Evolutionary conservation across 139 green algal genomes (phyloP), one percentile per base, ranked within the genome.

Genomic region (Coelastrella sp.): DNA sequence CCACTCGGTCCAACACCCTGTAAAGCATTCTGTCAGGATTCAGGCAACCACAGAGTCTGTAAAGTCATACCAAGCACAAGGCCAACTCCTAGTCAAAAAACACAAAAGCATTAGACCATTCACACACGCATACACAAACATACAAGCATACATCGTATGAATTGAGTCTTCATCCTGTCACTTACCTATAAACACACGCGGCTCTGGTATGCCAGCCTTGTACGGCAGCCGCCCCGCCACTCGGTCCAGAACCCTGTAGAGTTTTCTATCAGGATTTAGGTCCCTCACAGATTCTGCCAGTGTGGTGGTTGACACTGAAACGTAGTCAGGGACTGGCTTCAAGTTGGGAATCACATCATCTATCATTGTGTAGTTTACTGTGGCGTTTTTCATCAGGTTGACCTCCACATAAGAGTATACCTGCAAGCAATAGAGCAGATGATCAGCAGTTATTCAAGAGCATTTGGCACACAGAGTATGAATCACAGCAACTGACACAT

Each of bases 341-440:
- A 85, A 58, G 58, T 19, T 58, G 58, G 58, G 79, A 20, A 85
- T 85, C 54, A 85, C 19, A 20, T 85, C 79, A 68, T 85, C 79
- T 22, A 85, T 73, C 58, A 85, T 58, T 58, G 79, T 85, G 58
- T 58, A 85, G 17, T 54, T 20, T 7, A 85, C 20, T 17, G 79
- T 71, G 79, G 58, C 58, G 20, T 85, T 85, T 54, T 73, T 85
- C 57, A 85, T 57, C 58, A 85, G 56, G 79, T 85, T 85, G 5
- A 85, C 22, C 20, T 85, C 79, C 2, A 85, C 7, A 64, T 85
- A 85, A 7, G 79, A 85, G 10, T 73, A 85, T 3, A 85, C 79
- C 79, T 85, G n/a, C n/a, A n/a, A n/a, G n/a, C n/a, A n/a, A n/a
- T n/a, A n/a, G n/a, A n/a, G n/a, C n/a, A n/a, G n/a, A n/a, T n/a